Base-by-base conservation (phyloP, 805 yeast genomes). In the Candida boidinii region DNA sequence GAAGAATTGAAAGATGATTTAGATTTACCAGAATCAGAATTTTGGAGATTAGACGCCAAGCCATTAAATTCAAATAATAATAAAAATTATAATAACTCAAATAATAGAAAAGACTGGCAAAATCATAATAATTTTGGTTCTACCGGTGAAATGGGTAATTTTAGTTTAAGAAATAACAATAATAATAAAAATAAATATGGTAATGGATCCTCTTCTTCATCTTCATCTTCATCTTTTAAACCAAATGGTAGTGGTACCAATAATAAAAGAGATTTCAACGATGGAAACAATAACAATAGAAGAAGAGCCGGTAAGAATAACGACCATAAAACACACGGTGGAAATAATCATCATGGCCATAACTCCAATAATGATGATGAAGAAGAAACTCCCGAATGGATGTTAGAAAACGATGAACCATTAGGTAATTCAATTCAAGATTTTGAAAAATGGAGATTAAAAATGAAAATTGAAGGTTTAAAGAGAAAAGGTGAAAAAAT, bases 371-470 rank as follows among this genome's bases (percentile, higher is more conserved):
- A 45, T 8, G 52, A 48, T 5, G 58, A 53, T 17, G 57, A 55
- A 9, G 65, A 60, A n/a, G 53, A 47, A 25, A 44, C 52, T 3
- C 62, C 62, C 1, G 58, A 49, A 23, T 59, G 64, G 64, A 48
- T 60, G 56, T 24, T 49, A 39, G 51, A 60, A 46, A 46, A 66
- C 53, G 57, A 53, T 32, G 52, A 47, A 25, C 54, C 56, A 13
- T 39, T 47, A 56, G 79, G 79, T 15, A 68, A 63, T 34, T 66
- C 78, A 0, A 69, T 70, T 3, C 68, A 68, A 34, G 80, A 74
- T 39, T 74, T 73, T 43, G 81, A 74, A 46, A 63, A 59, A 39
- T 74, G 80, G 80, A 71, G 72, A 49, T 51, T 65, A 30, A 62
- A 60, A 39, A 68, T 71, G 78, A 63, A 62, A 39, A 51, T 62